A percentile compares a stretch with the other conserved stretches of the same genome.
These are phyloP conservation scores for Penicillium brevicompactum DNA, from an alignment of 2,329 filamentous ascomycete species.

Conservation along the genomic window DNA sequence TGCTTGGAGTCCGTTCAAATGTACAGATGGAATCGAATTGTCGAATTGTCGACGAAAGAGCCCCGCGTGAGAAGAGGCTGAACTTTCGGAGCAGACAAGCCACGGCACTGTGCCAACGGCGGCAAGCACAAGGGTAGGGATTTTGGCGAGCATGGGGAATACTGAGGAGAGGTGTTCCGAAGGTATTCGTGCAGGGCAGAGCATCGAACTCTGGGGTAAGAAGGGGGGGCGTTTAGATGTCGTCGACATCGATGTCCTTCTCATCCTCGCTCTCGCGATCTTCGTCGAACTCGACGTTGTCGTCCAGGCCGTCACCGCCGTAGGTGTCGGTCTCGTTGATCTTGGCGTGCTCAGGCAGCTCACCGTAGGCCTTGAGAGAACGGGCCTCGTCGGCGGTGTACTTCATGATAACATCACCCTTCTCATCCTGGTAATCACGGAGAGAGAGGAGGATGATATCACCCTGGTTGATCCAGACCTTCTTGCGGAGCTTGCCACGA, in stretches of 20 bases:
- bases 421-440: conserved; percentile 91
- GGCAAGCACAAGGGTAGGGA: conserved; percentile 16
- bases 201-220: conserved; percentile 29
- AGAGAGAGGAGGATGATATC: conserved; percentile 89
- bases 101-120: conserved; percentile 18
- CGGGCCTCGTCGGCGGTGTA: conserved; percentile 95
- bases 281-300: conserved; percentile 99
- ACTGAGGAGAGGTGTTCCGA: conserved; percentile 23
- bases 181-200: conserved; percentile 34
- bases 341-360: conserved; percentile 95
- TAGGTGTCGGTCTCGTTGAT: conserved; percentile 99
- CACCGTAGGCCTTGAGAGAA: conserved; percentile 93
- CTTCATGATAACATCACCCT: conserved; percentile 91
- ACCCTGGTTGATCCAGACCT: conserved; percentile 99
- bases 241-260: conserved; percentile 92
- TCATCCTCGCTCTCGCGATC: conserved; percentile 70
- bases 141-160: conserved; percentile 25
- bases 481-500: conserved; percentile 97
- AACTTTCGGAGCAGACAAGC: conserved; percentile 16
- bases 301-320: conserved; percentile 87
- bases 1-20: conserved; percentile 17
- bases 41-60: conserved; percentile 4
- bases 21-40: conserved; percentile 13
- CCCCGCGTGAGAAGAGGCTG: conserved; percentile 10
- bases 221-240: conserved; percentile 67